Evolutionary conservation across 2,329 filamentous ascomycete species (phyloP).

Genomic region (Monosporascus sp.): DNA sequence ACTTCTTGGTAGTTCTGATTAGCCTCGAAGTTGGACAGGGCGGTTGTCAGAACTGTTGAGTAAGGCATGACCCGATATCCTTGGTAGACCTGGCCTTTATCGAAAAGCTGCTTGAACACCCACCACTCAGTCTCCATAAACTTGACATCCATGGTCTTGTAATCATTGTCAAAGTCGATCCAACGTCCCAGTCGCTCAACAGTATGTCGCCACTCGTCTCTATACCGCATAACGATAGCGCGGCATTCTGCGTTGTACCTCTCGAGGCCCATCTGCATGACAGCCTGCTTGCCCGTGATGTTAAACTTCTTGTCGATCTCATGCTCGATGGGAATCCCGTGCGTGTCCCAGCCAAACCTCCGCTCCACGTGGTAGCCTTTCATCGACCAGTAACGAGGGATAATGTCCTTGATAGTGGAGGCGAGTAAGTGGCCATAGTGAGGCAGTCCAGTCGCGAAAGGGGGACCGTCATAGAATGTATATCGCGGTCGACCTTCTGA

Average conservation of each 20-base stretch:
- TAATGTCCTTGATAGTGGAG: slow-evolving; percentile 95
- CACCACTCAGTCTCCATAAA: slow-evolving; percentile 98
- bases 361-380: slow-evolving; percentile 89
- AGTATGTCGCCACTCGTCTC: slow-evolving; percentile 79
- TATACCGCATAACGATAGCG: slow-evolving; percentile 88
- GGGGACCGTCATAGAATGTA: slow-evolving; percentile 89
- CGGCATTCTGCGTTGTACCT: slow-evolving; percentile 91
- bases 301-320: slow-evolving; percentile 96
- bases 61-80: slow-evolving; percentile 93
- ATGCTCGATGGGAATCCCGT: slow-evolving; percentile 91
- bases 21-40: slow-evolving; percentile 88
- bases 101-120: slow-evolving; percentile 90
- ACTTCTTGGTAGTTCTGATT: slow-evolving; percentile 94
- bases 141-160: slow-evolving; percentile 93
- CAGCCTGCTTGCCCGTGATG: slow-evolving; percentile 81
- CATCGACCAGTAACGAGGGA: slow-evolving; percentile 96
- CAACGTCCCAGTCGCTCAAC: slow-evolving; percentile 86
- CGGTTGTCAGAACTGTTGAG: slow-evolving; percentile 83
- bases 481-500: slow-evolving; percentile 78
- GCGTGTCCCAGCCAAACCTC: slow-evolving; percentile 92
- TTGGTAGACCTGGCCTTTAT: slow-evolving; percentile 85
- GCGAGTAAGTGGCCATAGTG: slow-evolving; percentile 74
- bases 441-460: slow-evolving; percentile 66
- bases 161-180: slow-evolving; percentile 98
- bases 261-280: slow-evolving; percentile 77